Evolutionary conservation across 1,284 basidiomycete genomes (phyloP), one percentile per base, ranked within the genome.

Genomic region (Cryptococcus sp.): DNA sequence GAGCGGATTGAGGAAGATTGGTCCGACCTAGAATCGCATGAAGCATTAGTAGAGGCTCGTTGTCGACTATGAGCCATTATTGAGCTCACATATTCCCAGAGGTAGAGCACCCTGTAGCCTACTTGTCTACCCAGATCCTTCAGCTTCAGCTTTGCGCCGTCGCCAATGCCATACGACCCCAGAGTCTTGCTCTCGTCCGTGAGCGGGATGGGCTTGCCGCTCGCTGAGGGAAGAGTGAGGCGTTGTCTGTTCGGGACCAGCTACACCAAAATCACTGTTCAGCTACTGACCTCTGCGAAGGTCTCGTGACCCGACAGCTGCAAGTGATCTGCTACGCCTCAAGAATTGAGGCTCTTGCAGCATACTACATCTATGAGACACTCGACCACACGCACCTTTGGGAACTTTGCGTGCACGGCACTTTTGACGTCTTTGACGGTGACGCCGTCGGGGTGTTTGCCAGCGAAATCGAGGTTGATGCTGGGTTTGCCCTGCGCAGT

Each of bases 101-200:
- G 73, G 76, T 90, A 96, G 20, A 95, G 89, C 0, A 87, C 88
- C 68, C 83, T 84, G 90, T 93, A 96, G 59, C 85, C 84, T 52
- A 94, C 82, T 77, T 97, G 94, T 17, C 87, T 84, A 0, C 93
- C 93, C 41, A 96, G 80, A 78, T 97, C 93, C 78, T 95, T 95
- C 64, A 93, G 82, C 43, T 68, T 70, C 25, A 85, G 75, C 50
- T 93, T 73, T 53, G 87, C 85, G 17, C 82, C 84, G 25, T 86
- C 83, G 11, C 69, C 70, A 8, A 91, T 71, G 2, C 84, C 85
- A 39, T 85, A 83, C 25, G 84, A 83, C 8, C 74, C 77, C 27
- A 94, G 77, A 19, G 82, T 83, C 52, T 83, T 80, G 38, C 86
- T 85, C 60, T 92, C 88, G 4, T 83, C 79, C 11, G 90, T 81